Evolutionary conservation across 2,329 filamentous ascomycete species (phyloP).

Genomic region (Aspergillus udagawae): DNA sequence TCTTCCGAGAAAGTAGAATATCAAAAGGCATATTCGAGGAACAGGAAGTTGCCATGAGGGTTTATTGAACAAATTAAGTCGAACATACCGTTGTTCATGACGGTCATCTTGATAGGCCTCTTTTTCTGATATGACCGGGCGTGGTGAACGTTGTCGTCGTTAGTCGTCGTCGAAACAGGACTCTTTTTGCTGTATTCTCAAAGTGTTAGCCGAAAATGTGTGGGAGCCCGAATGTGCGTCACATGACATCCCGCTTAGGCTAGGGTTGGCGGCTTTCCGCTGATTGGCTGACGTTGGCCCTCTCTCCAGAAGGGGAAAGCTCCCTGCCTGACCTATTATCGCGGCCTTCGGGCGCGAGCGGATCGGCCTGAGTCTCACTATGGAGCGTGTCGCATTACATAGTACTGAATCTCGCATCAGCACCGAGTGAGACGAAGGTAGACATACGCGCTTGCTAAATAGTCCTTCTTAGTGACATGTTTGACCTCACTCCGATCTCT

Average conservation of each 20-base stretch:
- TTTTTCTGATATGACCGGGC: slow-evolving; percentile 15
- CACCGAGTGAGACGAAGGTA: not conserved
- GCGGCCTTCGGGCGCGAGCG: not conserved
- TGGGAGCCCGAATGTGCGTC: slow-evolving; percentile 22
- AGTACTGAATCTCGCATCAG: not conserved
- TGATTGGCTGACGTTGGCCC: slow-evolving; percentile 12
- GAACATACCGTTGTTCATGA: slow-evolving; percentile 28
- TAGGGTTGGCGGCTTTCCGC: slow-evolving; percentile 3
- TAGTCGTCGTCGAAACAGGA: slow-evolving; percentile 10
- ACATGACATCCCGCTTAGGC: slow-evolving; percentile 26
- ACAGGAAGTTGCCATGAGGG: not conserved
- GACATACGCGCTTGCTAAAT: not conserved
- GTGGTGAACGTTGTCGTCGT: slow-evolving; percentile 20
- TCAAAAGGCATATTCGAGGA: not conserved
- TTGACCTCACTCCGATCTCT: not conserved
- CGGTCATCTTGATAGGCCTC: slow-evolving; percentile 30
- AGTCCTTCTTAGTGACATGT: not conserved
- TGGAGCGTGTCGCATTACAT: not conserved
- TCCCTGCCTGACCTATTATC: slow-evolving; percentile 4
- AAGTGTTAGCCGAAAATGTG: slow-evolving; percentile 22
- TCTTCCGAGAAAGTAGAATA: not conserved
- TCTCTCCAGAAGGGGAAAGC: not conserved
- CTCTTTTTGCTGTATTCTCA: slow-evolving; percentile 8
- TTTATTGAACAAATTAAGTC: not conserved
- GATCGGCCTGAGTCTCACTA: not conserved